Evolutionary conservation across 2,329 filamentous ascomycete genomes (phyloP), one percentile per base, ranked within the genome.

Genomic region (Cladosporium sp.): DNA sequence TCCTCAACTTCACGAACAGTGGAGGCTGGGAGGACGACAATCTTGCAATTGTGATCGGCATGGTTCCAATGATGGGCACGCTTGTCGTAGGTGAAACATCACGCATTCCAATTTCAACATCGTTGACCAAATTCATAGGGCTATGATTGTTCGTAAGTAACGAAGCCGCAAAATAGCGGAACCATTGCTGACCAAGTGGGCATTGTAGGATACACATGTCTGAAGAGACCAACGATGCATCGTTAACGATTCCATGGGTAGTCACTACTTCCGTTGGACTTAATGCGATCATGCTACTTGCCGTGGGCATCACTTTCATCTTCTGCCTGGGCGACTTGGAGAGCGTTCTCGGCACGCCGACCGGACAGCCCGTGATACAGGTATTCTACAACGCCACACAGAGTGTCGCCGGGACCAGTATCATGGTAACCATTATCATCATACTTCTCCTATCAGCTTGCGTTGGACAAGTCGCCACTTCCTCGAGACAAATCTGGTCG

Each of bases 291-390:
- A 43, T 63, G 30, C 59, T 59, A 51, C 51, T 59, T 5, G 43
- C 59, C 19, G 60, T 54, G 49, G 40, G 55, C n/a, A 52, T 68
- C 3, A 72, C 70, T 1, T 65, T 72, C 54, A 66, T 71, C 39
- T 71, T 73, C 55, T 67, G 69, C 38, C 38, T 74, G 51, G 71
- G 69, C 3, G 67, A 75, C 39, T 51, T 77, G 3, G 63, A 72
- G 5, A 62, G 66, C 6, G 72, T 75, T 3, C 68, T 79, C 5
- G 59, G 65, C 5, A 71, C 75, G 0, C 62, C 72, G 0, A 39
- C 37, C 14, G 69, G 74, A 0, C 77, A 76, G 51, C 74, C 79
- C 9, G 72, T 80, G 60, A 72, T 77, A 64, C 73, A 78, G n/a
- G 76, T 79, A 19, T 79, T 83, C 39, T 67, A 72, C 47, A 63